Evolutionary conservation across 805 yeast genomes (phyloP), one percentile per base, ranked within the genome.

Genomic region (Pichia californica): DNA sequence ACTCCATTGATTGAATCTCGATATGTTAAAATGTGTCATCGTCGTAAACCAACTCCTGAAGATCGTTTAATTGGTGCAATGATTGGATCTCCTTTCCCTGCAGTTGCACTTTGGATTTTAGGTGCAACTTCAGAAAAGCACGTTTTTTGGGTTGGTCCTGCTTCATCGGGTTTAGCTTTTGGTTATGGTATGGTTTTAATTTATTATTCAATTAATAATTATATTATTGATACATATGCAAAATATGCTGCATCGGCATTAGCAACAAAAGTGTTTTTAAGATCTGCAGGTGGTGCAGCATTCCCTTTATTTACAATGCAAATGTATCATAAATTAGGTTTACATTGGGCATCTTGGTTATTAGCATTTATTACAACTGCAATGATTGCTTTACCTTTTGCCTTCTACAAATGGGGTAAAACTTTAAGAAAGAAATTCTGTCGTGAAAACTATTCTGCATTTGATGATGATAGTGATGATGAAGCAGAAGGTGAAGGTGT

Each of bases 151-250:
- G 81, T 76, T 20, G 81, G 81, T 13, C 81, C 81, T 10, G 79
- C 79, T 10, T 71, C 76, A 36, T 69, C 79, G 2, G 81, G 81
- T 38, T 59, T 76, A 33, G 77, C 79, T 0, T 76, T 76, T 54
- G 81, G 81, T 29, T 76, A 70, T 54, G 81, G 81, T 40, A 75
- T 76, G 80, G 80, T 76, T 41, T 64, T 76, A 51, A 71, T 76
- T 49, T 76, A 76, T 60, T 75, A 76, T 56, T 73, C 80, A 1
- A 60, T 75, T 48, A 76, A 84, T 67, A 84, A 84, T 66, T 87
- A 89, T 58, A 89, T 88, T 63, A 86, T 88, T 59, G 96, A 88
- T 64, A 83, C 95, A 31, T 88, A 88, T 64, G 83, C 87, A 41
- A 78, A 82, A 56, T 82, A 73, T 57, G 89, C 91, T 5, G 88